Evolutionary conservation across 441 rosid species (phyloP).

Genomic region (Kokia cookei): DNA sequence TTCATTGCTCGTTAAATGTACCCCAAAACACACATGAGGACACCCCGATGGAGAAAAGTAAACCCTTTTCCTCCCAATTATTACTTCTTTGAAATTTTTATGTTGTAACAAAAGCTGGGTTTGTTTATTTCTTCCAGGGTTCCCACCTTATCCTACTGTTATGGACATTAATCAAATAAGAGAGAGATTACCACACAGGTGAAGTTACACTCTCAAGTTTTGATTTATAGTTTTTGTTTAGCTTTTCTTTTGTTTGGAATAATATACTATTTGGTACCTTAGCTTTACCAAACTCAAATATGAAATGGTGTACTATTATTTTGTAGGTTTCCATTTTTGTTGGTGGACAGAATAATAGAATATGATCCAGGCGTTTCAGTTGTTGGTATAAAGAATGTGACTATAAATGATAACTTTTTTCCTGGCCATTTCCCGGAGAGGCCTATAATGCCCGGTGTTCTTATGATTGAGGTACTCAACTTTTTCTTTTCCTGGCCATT

Average conservation of each 20-base stretch:
- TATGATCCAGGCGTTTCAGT: slow-evolving; percentile 80
- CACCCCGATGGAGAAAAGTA: slow-evolving; percentile 62
- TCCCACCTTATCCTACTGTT: slow-evolving; percentile 68
- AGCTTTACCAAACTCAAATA: no score
- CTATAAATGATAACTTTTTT: slow-evolving; percentile 86
- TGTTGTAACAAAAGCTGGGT: neutral
- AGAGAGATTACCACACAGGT: slow-evolving; percentile 86
- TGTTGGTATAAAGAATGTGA: slow-evolving; percentile 88
- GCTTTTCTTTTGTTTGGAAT: neutral
- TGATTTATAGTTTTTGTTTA: neutral
- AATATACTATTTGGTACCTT: no score
- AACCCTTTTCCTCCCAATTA: neutral
- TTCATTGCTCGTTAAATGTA: neutral
- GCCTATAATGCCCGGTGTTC: slow-evolving; percentile 96
- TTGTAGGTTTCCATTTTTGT: slow-evolving; percentile 76
- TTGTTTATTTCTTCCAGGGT: slow-evolving; percentile 30
- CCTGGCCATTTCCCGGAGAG: slow-evolving; percentile 94
- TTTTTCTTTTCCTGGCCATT: neutral
- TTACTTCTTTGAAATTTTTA: neutral
- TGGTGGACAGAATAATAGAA: slow-evolving; percentile 91
- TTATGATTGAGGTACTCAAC: slow-evolving; percentile 72
- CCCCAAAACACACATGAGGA: slow-evolving; percentile 2
- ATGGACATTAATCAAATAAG: slow-evolving; percentile 85
- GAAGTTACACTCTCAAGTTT: neutral
- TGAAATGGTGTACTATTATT: neutral